A percentile compares a stretch with the other conserved stretches of the same genome.
These are phyloP conservation scores for Gracilaria gracilis DNA, from an alignment of 23 red algal genomes.

Conservation along the genomic window DNA sequence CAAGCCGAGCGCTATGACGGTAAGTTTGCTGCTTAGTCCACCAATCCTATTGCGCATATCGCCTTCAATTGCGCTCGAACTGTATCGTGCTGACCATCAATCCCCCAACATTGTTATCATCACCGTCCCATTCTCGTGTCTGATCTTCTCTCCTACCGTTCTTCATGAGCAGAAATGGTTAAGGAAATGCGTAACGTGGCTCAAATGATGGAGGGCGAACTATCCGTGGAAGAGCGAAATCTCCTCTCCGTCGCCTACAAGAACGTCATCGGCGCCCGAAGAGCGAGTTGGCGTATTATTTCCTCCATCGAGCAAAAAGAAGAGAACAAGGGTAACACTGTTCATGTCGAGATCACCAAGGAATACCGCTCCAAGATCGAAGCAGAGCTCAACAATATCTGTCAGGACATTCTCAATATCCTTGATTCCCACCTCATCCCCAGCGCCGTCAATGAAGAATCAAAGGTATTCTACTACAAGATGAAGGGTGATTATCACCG, in stretches of 20 bases:
- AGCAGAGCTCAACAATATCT: conserved; percentile 90
- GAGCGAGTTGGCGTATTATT: conserved; percentile 98
- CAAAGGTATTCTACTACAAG: conserved; percentile 94
- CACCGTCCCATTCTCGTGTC: neutral
- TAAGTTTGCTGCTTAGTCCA: conserved; percentile 23
- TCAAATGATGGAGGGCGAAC: conserved; percentile 74
- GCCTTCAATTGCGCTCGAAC: neutral
- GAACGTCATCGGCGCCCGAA: conserved; percentile 97
- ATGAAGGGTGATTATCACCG: conserved; percentile 99
- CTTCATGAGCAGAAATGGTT: conserved; percentile 83
- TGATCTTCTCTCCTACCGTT: neutral
- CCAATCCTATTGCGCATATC: neutral
- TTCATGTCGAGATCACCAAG: conserved; percentile 91
- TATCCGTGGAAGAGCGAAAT: conserved; percentile 97
- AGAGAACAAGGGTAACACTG: conserved; percentile 86
- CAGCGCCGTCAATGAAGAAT: conserved; percentile 87
- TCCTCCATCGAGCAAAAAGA: conserved; percentile 99
- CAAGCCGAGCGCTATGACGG: conserved; percentile 99
- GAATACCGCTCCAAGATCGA: conserved; percentile 97
- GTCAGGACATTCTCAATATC: conserved; percentile 92
- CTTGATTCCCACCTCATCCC: conserved; percentile 96
- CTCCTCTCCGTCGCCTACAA: conserved; percentile 98
- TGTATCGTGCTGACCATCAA: neutral
- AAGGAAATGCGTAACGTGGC: conserved; percentile 97
- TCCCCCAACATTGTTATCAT: neutral